Conservation (phyloP, 192 early-diverging fungal species). For the Podila epicladia region DNA sequence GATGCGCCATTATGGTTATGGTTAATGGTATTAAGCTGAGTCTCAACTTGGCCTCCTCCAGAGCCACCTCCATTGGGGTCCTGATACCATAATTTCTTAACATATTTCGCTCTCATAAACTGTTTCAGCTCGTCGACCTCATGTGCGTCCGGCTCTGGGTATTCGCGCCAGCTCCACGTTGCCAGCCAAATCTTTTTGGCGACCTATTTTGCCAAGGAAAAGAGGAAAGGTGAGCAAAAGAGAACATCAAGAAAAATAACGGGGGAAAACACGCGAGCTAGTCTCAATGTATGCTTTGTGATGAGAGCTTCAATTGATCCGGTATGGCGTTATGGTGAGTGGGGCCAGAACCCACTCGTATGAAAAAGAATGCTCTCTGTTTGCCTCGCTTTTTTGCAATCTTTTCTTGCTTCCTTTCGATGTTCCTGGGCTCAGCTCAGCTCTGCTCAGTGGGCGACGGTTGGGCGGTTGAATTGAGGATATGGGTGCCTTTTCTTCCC, state of each 20-base stretch:
- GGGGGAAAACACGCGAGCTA: neutral
- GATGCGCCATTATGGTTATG: neutral
- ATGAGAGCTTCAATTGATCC: too few species aligned
- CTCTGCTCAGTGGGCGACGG: too few species aligned
- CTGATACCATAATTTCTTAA: slow-evolving; percentile 48
- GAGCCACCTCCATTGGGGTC: slow-evolving; percentile 18
- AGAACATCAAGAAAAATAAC: too few species aligned
- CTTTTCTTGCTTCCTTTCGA: too few species aligned
- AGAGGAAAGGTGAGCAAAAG: neutral
- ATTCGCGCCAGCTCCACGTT: slow-evolving; percentile 50
- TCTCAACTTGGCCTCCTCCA: neutral
- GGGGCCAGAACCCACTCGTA: neutral
- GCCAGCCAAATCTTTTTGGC: slow-evolving; percentile 49
- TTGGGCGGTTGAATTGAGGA: too few species aligned
- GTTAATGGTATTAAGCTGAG: neutral
- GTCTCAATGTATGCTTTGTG: neutral
- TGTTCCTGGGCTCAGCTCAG: too few species aligned
- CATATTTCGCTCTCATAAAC: slow-evolving; percentile 56
- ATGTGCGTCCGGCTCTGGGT: slow-evolving; percentile 50
- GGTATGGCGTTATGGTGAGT: neutral
- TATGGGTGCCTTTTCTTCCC: too few species aligned
- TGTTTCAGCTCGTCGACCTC: slow-evolving; percentile 42
- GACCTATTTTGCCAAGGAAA: slow-evolving; percentile 13
- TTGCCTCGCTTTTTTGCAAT: neutral
- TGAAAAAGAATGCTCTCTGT: neutral